Evolutionary conservation across 208 protist genomes (phyloP).

Genomic region (Herpetomonas samuelpessoai): DNA sequence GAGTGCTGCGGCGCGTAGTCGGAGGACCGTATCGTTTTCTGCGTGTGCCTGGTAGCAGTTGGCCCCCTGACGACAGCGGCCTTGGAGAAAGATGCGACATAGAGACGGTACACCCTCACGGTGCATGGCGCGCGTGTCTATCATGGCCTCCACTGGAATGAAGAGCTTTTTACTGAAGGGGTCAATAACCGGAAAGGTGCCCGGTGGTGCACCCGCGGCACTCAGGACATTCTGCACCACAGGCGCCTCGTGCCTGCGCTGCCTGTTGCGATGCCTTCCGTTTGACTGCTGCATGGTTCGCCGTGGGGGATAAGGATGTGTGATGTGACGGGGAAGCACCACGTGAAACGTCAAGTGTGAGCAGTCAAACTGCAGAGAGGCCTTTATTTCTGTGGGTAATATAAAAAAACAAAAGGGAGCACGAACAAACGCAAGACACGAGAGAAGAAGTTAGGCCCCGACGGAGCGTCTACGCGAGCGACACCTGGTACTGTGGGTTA

Average conservation of each 20-base stretch:
- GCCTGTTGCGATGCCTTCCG: conserved; percentile 29
- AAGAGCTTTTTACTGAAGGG: conserved; percentile 71
- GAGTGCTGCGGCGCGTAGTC: conserved; percentile 56
- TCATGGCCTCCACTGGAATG: conserved; percentile 55
- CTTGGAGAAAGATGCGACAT: conserved; percentile 72
- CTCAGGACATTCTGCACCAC: conserved; percentile 55
- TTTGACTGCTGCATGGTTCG: no score
- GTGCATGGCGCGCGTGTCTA: conserved; percentile 74
- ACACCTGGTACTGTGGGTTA: no score
- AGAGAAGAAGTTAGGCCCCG: no score
- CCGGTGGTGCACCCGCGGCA: conserved; percentile 36
- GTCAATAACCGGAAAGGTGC: conserved; percentile 81
- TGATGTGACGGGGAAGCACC: not conserved
- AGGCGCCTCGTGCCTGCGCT: conserved; percentile 21
- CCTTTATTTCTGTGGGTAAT: not conserved
- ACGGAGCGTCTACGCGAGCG: no score
- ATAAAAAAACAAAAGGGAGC: conserved; percentile 9
- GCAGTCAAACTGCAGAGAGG: not conserved
- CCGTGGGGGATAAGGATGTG: no score
- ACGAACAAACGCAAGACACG: no score
- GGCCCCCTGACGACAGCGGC: conserved; percentile 70
- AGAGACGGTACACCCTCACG: conserved; percentile 75
- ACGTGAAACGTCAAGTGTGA: not conserved
- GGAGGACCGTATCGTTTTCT: conserved; percentile 33
- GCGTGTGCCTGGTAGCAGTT: conserved; percentile 82